These are phyloP conservation scores for Fagopyrum homotropicum DNA, from an alignment of 148 eudicot genomes.

Conservation along the genomic window DNA sequence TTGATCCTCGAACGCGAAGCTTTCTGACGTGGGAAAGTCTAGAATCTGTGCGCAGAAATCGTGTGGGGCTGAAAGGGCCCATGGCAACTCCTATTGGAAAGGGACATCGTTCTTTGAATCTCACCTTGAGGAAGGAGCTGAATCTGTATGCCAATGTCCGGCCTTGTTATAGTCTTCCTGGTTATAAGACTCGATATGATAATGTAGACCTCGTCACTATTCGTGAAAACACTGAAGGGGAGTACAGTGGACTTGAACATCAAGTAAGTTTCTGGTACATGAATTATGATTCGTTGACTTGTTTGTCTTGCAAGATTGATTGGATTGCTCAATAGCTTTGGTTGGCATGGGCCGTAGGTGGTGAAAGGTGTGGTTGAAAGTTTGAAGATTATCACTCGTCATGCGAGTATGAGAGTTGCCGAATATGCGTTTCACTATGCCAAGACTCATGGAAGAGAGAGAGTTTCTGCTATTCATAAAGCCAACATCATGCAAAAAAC, in stretches of 20 bases:
- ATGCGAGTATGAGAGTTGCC: constrained; percentile 94
- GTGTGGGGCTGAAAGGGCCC: constrained; percentile 94
- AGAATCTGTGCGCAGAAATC: constrained; percentile 71
- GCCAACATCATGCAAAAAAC: constrained; percentile 99
- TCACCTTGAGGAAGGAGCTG: constrained; percentile 90
- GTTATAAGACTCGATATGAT: constrained; percentile 93
- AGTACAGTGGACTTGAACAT: constrained; percentile 98
- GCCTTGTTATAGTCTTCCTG: constrained; percentile 98
- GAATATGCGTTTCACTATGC: constrained; percentile 98
- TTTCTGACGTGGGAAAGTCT: constrained; percentile 93
- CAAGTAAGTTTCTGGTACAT: constrained; percentile 43
- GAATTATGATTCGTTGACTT: not conserved
- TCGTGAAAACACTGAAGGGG: constrained; percentile 99
- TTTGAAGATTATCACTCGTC: constrained; percentile 91
- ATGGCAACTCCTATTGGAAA: constrained; percentile 99
- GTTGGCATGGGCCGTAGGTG: constrained; percentile 34
- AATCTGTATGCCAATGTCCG: constrained; percentile 93
- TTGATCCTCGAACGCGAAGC: constrained; percentile 91
- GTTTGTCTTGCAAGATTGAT: not conserved
- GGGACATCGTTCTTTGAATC: constrained; percentile 96
- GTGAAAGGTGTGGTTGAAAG: constrained; percentile 98
- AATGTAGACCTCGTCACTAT: constrained; percentile 86
- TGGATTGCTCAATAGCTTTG: not conserved
- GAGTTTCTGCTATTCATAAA: constrained; percentile 95
- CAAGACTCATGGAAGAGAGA: constrained; percentile 76